Evolutionary conservation across 805 yeast species (phyloP).

Genomic region (Metschnikowia gelsemii): DNA sequence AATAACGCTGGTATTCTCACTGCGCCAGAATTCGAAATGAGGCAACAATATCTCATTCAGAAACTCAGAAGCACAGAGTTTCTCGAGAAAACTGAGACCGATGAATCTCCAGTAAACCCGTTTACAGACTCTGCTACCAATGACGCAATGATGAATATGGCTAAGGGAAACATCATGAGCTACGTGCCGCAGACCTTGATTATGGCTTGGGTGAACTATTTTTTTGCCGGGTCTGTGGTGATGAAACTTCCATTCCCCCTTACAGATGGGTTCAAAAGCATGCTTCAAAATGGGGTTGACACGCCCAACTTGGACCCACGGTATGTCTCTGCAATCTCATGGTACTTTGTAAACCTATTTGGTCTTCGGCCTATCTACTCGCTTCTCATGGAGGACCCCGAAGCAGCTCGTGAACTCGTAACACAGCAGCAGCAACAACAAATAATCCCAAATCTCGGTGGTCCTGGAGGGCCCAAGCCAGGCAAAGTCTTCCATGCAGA

Average conservation of each 20-base stretch:
- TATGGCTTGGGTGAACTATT: conserved; percentile 95
- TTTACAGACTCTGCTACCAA: conserved; percentile 67
- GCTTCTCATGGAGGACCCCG: conserved; percentile 57
- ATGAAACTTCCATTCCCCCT: conserved; percentile 84
- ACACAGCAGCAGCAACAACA: conserved; percentile 40
- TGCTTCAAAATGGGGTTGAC: conserved; percentile 84
- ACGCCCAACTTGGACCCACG: conserved; percentile 85
- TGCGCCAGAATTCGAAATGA: conserved; percentile 48
- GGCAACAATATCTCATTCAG: conserved; percentile 49
- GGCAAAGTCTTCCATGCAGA: conserved; percentile 64
- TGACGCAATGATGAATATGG: conserved; percentile 72
- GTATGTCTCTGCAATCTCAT: conserved; percentile 91
- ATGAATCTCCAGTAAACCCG: conserved; percentile 52
- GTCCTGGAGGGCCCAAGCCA: conserved; percentile 62
- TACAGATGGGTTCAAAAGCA: conserved; percentile 83
- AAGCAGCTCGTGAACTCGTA: conserved; percentile 46
- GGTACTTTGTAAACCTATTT: conserved; percentile 88
- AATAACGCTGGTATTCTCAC: conserved; percentile 53
- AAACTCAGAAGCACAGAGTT: conserved; percentile 54
- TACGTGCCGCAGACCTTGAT: conserved; percentile 89
- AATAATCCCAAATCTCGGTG: conserved; percentile 40
- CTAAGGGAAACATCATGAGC: conserved; percentile 78
- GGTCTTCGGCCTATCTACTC: conserved; percentile 82
- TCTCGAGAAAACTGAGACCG: conserved; percentile 47
- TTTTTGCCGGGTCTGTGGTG: conserved; percentile 86